Base-by-base conservation (phyloP, 805 yeast species). In the Monosporozyma solicola region DNA sequence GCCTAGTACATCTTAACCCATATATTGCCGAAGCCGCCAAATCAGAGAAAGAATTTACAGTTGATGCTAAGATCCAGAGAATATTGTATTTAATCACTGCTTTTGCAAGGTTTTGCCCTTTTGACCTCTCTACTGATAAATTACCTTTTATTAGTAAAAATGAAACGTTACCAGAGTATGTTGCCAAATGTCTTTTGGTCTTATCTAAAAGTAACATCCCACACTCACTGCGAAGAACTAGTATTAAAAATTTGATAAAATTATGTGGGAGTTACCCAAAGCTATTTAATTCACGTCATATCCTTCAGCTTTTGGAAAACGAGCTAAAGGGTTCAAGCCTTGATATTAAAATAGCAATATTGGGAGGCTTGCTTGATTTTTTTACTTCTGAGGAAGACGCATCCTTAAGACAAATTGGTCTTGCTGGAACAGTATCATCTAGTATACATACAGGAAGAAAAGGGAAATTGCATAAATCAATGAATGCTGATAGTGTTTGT, bases 41-140 rank as follows among this genome's bases (percentile, higher is more conserved):
- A 3, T 58, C 60, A 2, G 61, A 72, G 3, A 25, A 48, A 16
- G 27, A 52, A 9, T 55, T 62, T 3, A 29, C n/a, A 8, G 50
- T 54, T 8, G 83, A 78, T 49, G 68, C 74, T 2, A 80, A 75
- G 57, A 59, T 84, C 3, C 74, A 75, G 24, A 76, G 87, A 54
- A 65, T 88, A 5, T 62, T 89, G 1, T 79, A 78, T 59, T 67
- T 89, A 24, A 63, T 87, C 4, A 91, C 95, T 0, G 77, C 79
- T 45, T 80, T 89, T 68, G 95, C 91, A 0, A 74, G 84, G 47
- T 78, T 76, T 57, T 86, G 94, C 57, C 69, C 79, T n/a, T 75
- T 87, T 52, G 65, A 63, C 5, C 68, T 73, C 48, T 62, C 76
- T 15, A 64, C 77, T 0, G 59, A 80, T 56, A 75, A 73, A 48